Base-by-base conservation (phyloP, 331 rosid species). In the Arachis monticola region DNA sequence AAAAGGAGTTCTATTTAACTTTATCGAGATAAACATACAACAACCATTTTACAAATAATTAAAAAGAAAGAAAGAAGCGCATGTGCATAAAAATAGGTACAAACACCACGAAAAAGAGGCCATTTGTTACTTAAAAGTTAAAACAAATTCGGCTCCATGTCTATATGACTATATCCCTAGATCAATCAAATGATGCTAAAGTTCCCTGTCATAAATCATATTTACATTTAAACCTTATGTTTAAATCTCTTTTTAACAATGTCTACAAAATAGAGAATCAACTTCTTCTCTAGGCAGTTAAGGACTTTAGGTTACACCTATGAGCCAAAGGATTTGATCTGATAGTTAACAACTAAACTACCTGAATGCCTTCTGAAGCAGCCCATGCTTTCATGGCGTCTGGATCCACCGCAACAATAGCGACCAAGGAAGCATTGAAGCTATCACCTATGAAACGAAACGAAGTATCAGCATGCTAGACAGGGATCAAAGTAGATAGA, bases 321-420 rank as follows among this genome's bases (percentile, higher is more conserved):
- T 10, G 27, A 72, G 79, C 62, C 74, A 67, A 58, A 51, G 35
- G 46, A 48, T 40, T 31, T 48, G 77, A 80, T 42, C 50, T 64
- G 45, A 35, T 40, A 62, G 30, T 58, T 72, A 35, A 35, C 5
- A 35, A 35, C 3, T 72, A 63, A 68, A 44, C 11, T 48, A 46
- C 22, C 45, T 60, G 70, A 67, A 95, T 80, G 81, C 97, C 92
- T 86, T 84, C 85, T 22, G 92, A 86, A 83, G 84, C 84, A 61
- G 99, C 99, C 98, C 99, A 95, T 59, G 88, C 88, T 85, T 86
- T 84, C 71, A 95, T 81, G 27, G 79, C 77, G 81, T 90, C 99
- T 65, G 8, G 88, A 63, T 95, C 99, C 77, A 90, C 98, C 0
- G 92, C 75, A 81, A 95, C 83, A 81, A 95, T 61, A 75, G 98